Percentiles rank a stretch among this genome's conserved stretches.
phyloP scores from a whole-genome alignment of 2,329 filamentous ascomycete species.

The Dryadomyces quercus-mongolicae region DNA sequence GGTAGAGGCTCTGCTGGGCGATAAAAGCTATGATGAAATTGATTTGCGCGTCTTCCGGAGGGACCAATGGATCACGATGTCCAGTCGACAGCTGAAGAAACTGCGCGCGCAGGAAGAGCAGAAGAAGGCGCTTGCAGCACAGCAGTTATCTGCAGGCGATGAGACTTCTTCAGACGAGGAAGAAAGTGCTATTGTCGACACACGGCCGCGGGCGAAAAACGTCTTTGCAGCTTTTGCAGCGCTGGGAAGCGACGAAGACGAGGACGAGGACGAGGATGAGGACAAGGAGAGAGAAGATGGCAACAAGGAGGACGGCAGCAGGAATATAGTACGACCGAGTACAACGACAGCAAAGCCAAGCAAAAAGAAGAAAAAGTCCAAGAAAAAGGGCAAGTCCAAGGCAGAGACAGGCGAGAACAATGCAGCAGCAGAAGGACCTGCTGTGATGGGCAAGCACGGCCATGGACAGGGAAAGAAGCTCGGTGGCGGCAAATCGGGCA shows the following conservation, averaged over 20 bases:
- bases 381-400: conserved; percentile 13
- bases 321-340: neutral
- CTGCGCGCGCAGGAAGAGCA: conserved; percentile 35
- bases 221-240: conserved; percentile 39
- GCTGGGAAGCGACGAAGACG: conserved; percentile 30
- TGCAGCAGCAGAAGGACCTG: too few relatives aligned
- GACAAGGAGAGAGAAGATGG: conserved; percentile 20
- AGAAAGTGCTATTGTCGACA: neutral
- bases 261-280: conserved; percentile 23
- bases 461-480: conserved; percentile 20
- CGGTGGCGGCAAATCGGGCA: conserved; percentile 3
- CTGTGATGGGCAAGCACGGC: too few relatives aligned
- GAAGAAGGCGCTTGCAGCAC: conserved; percentile 4
- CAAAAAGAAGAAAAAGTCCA: conserved; percentile 25
- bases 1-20: neutral
- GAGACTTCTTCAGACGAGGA: conserved; percentile 13
- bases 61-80: conserved; percentile 23
- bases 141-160: conserved; percentile 13
- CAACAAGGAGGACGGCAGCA: conserved; percentile 18
- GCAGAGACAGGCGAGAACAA: conserved; percentile 4
- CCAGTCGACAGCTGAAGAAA: conserved; percentile 38
- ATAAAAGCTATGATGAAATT: neutral
- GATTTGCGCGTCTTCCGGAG: neutral
- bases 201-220: conserved; percentile 3
- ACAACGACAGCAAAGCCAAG: neutral